A percentile compares a stretch with the other conserved stretches of the same genome.
Evolutionary conservation across 768 basidiomycete genomes (phyloP).

Genomic region (Exidia glandulosa): DNA sequence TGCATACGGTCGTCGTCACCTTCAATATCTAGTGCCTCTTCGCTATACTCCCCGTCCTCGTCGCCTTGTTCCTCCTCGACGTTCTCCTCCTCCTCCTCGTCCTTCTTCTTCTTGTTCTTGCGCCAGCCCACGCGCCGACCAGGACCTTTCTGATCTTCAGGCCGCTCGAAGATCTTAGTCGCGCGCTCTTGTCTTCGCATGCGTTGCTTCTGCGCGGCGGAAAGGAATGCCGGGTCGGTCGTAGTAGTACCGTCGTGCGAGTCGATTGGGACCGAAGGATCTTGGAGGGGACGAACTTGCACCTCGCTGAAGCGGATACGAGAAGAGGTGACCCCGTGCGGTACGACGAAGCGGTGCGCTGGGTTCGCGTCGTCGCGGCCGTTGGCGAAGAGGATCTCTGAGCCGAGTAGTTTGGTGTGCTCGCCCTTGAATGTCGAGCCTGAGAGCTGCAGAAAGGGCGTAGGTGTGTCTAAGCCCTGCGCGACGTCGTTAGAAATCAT

Average conservation of each 20-base stretch:
- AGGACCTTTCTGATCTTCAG: not conserved
- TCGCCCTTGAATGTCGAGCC: slow-evolving; percentile 64
- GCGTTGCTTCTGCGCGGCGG: not conserved
- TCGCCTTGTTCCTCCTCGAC: no score
- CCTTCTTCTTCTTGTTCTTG: not conserved
- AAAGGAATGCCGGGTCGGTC: not conserved
- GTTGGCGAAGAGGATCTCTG: slow-evolving; percentile 67
- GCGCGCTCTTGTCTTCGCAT: not conserved
- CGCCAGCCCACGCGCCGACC: not conserved
- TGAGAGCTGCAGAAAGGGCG: slow-evolving; percentile 65
- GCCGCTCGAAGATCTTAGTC: not conserved
- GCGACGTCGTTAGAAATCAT: not conserved
- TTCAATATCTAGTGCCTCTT: no score
- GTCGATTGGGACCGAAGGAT: no score
- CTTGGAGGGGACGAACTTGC: slow-evolving; percentile 36
- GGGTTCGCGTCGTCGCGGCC: slow-evolving; percentile 30
- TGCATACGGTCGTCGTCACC: no score
- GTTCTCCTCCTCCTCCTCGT: no score
- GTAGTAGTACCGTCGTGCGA: not conserved
- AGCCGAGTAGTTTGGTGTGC: slow-evolving; percentile 58
- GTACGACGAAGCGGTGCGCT: not conserved
- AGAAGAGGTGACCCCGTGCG: slow-evolving; percentile 25
- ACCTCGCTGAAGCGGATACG: slow-evolving; percentile 69
- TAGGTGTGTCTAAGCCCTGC: slow-evolving; percentile 68
- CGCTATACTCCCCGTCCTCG: no score